phyloP scores from a whole-genome alignment of 2,329 filamentous ascomycete species.

The Colletotrichum destructivum region DNA sequence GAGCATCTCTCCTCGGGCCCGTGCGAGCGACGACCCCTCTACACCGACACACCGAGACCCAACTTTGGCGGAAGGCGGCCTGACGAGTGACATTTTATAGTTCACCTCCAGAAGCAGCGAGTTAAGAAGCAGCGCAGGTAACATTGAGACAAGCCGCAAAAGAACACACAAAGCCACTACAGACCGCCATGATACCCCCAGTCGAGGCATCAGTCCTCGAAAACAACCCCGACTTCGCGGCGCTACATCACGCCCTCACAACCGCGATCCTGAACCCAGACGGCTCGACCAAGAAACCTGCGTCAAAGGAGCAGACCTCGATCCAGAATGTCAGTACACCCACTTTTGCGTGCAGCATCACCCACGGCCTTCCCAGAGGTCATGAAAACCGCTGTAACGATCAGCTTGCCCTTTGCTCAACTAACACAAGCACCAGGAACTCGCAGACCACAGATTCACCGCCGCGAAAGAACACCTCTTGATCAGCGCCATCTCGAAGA shows the following conservation, averaged over 20 bases:
- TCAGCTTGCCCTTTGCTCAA: neutral
- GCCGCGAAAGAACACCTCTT: constrained; percentile 68
- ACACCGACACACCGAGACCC: constrained; percentile 19
- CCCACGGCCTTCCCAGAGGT: neutral
- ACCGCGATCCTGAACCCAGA: constrained; percentile 69
- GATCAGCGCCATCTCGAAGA: constrained; percentile 63
- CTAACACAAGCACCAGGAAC: constrained; percentile 56
- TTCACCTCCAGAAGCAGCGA: neutral
- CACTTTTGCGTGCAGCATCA: neutral
- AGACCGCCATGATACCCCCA: constrained; percentile 67
- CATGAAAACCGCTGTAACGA: neutral
- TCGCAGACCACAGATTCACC: constrained; percentile 63
- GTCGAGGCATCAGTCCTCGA: constrained; percentile 68
- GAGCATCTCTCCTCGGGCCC: neutral
- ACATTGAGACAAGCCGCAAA: neutral
- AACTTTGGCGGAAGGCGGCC: too few species aligned
- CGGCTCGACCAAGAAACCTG: constrained; percentile 69
- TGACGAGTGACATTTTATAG: neutral
- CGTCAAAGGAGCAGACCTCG: constrained; percentile 64
- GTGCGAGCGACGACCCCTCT: constrained; percentile 11
- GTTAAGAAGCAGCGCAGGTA: neutral
- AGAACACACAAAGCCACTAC: neutral
- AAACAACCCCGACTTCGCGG: constrained; percentile 73
- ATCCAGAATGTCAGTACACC: constrained; percentile 62
- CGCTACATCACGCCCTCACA: constrained; percentile 69